Percentiles rank a stretch among this genome's conserved stretches.
These are phyloP conservation scores for Termitomyces sp. DNA, from an alignment of 768 basidiomycete species.

Conservation along the genomic window DNA sequence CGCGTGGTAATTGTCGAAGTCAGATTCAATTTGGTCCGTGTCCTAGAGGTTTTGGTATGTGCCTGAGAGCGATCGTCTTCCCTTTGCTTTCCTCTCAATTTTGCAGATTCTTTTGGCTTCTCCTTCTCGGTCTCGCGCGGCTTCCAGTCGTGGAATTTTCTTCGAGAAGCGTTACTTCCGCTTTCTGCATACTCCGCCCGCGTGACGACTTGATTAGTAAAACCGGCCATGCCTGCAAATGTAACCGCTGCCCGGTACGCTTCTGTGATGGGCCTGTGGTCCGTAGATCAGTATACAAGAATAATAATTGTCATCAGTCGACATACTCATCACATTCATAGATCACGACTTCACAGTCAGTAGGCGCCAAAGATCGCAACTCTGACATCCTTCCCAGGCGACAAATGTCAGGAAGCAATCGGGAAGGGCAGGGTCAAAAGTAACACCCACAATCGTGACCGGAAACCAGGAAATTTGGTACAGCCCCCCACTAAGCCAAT, in stretches of 20 bases:
- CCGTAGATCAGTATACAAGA: slow-evolving; percentile 6
- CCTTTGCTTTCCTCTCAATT: slow-evolving; percentile 24
- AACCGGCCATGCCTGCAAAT: slow-evolving; percentile 49
- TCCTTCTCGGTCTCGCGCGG: slow-evolving; percentile 29
- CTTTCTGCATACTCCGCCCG: slow-evolving; percentile 81
- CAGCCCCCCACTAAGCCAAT: slow-evolving; percentile 88
- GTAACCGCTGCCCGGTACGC: slow-evolving; percentile 55
- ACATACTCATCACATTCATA: slow-evolving; percentile 73
- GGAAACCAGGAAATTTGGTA: slow-evolving; percentile 69
- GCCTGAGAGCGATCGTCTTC: slow-evolving; percentile 26
- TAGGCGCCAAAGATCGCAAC: slow-evolving; percentile 75
- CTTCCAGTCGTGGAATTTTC: slow-evolving; percentile 69
- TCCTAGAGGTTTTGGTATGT: slow-evolving; percentile 14
- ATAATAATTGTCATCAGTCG: slow-evolving; percentile 2
- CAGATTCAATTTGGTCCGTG: slow-evolving; percentile 9
- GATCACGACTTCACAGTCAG: slow-evolving; percentile 68
- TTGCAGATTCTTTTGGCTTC: slow-evolving; percentile 22
- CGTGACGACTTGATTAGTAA: slow-evolving; percentile 54
- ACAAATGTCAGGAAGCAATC: slow-evolving; percentile 1
- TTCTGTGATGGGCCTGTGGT: slow-evolving; percentile 56
- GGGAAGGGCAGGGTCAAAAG: slow-evolving; percentile 7
- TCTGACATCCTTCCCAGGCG: slow-evolving; percentile 55
- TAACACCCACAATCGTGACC: slow-evolving; percentile 62
- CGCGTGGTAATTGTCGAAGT: slow-evolving; percentile 11
- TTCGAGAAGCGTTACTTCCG: slow-evolving; percentile 68